Evolutionary conservation across 2,329 filamentous ascomycete genomes (phyloP).

Genomic region (Macrophomina pseudophaseolina): DNA sequence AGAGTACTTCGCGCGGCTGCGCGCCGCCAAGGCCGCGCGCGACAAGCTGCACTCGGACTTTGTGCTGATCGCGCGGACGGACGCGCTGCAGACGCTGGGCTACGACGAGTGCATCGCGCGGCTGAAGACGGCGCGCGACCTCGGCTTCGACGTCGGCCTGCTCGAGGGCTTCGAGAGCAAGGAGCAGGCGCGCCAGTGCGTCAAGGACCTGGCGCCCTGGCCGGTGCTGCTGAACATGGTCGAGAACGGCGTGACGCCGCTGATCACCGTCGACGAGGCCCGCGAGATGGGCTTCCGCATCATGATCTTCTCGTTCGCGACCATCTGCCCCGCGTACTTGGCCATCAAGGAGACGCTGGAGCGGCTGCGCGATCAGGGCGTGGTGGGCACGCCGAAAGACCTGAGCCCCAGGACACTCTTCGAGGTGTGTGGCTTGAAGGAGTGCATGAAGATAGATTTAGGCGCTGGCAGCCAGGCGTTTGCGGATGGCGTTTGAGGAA

Average conservation of each 20-base stretch:
- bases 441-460: conserved; percentile 57
- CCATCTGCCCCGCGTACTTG: conserved; percentile 54
- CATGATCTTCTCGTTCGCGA: conserved; percentile 62
- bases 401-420: conserved; percentile 57
- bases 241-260: conserved; percentile 60
- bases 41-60: conserved; percentile 59
- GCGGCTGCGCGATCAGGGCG: conserved; percentile 46
- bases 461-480: conserved; percentile 48
- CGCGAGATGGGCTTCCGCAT: conserved; percentile 62
- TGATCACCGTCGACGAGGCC: conserved; percentile 58
- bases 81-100: conserved; percentile 62
- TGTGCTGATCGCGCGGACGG: conserved; percentile 68
- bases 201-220: conserved; percentile 57
- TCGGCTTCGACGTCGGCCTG: conserved; percentile 65
- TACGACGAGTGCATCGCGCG: conserved; percentile 62
- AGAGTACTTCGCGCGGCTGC: conserved; percentile 61
- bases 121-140: conserved; percentile 56
- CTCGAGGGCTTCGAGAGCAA: conserved; percentile 62
- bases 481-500: conserved; percentile 30
- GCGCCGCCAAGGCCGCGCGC: conserved; percentile 60
- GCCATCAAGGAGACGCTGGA: conserved; percentile 49
- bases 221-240: conserved; percentile 64
- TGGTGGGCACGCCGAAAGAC: conserved; percentile 48
- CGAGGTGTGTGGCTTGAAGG: conserved; percentile 58
- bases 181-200: conserved; percentile 56